A percentile compares a stretch with the other conserved stretches of the same genome.
Conservation (phyloP, 2,329 filamentous ascomycete genomes). For the Microdochium bolleyi region DNA sequence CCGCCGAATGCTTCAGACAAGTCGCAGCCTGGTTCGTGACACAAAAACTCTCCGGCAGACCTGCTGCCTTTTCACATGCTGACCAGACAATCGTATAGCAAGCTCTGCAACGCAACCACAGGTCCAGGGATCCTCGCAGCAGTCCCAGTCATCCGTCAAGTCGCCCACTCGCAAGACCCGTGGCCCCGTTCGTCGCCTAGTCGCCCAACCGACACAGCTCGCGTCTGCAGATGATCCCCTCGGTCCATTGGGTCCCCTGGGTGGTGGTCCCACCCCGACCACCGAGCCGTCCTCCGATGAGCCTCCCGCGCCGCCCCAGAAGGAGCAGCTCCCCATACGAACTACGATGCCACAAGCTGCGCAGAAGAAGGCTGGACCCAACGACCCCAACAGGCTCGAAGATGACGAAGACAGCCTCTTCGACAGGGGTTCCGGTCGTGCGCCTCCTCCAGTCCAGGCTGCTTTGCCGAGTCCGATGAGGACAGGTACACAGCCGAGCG, state of each 20-base stretch:
- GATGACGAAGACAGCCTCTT: constrained; percentile 59
- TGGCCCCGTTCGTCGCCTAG: constrained; percentile 46
- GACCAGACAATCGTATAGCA: neutral
- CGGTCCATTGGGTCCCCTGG: constrained; percentile 66
- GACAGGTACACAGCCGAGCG: constrained; percentile 60
- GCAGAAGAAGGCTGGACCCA: constrained; percentile 33
- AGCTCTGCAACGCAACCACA: constrained; percentile 7
- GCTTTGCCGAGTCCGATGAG: constrained; percentile 43
- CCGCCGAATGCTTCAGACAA: constrained; percentile 8
- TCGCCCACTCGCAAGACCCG: constrained; percentile 15
- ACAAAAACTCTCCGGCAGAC: neutral
- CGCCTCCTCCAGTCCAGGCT: constrained; percentile 57
- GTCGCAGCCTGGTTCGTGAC: constrained; percentile 5
- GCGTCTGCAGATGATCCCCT: constrained; percentile 72
- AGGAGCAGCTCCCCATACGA: constrained; percentile 56
- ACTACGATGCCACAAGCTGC: constrained; percentile 44
- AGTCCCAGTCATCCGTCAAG: constrained; percentile 19
- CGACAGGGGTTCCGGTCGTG: constrained; percentile 40
- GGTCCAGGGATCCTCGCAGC: constrained; percentile 18
- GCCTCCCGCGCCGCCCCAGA: constrained; percentile 62
- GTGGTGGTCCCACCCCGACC: constrained; percentile 31
- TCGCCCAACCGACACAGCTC: constrained; percentile 69
- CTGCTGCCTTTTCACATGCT: neutral
- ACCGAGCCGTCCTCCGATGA: constrained; percentile 28
- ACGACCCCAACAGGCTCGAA: constrained; percentile 59